Evolutionary conservation across 768 basidiomycete species (phyloP).

Genomic region (Tylopilus vinaceipallidus): DNA sequence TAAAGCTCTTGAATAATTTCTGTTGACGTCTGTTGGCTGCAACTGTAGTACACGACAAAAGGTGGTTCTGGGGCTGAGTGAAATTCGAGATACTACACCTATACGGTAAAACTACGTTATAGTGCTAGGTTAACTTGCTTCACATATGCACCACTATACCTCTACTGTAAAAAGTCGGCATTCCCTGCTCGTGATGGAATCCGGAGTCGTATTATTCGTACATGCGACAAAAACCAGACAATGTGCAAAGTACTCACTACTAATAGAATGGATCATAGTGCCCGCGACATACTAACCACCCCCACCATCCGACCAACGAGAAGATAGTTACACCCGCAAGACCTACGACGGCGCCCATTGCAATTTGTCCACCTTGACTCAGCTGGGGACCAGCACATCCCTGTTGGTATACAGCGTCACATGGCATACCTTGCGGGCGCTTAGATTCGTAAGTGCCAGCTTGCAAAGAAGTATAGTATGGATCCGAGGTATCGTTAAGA

Average conservation of each 20-base stretch:
- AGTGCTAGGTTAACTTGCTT: too few species aligned
- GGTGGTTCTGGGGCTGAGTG: too few species aligned
- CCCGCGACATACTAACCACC: slow-evolving; percentile 29
- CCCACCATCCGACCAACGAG: slow-evolving; percentile 39
- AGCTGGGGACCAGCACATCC: slow-evolving; percentile 53
- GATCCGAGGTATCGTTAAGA: slow-evolving; percentile 65
- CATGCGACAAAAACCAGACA: too few species aligned
- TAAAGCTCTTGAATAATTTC: too few species aligned
- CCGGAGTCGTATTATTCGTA: too few species aligned
- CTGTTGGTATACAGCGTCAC: slow-evolving; percentile 65
- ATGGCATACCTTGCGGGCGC: slow-evolving; percentile 68
- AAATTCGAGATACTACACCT: too few species aligned
- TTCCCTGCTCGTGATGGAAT: too few species aligned
- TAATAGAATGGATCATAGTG: slow-evolving; percentile 24
- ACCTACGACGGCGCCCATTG: slow-evolving; percentile 63
- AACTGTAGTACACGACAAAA: too few species aligned
- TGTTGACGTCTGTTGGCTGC: too few species aligned
- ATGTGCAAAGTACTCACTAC: not conserved
- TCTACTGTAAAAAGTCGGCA: too few species aligned
- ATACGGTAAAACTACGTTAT: too few species aligned
- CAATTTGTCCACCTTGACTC: slow-evolving; percentile 62
- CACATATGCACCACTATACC: too few species aligned
- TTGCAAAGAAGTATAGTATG: slow-evolving; percentile 71
- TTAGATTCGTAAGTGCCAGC: slow-evolving; percentile 63
- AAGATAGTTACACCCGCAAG: slow-evolving; percentile 60